These are phyloP conservation scores for Moesziomyces sp. DNA, from an alignment of 1,284 basidiomycete genomes.

Conservation along the genomic window DNA sequence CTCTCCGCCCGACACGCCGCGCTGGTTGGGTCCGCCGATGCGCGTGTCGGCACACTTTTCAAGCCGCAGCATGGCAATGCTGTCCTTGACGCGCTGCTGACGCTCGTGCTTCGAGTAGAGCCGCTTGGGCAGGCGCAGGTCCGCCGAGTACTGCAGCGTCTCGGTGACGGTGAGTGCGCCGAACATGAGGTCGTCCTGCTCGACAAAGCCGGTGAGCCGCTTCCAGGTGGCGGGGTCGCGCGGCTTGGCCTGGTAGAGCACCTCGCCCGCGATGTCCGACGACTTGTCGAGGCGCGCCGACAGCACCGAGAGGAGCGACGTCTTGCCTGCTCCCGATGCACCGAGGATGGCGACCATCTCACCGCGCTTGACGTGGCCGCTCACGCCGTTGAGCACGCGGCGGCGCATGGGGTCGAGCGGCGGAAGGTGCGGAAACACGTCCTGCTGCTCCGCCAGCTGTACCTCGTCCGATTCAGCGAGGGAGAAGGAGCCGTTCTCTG, in stretches of 20 bases:
- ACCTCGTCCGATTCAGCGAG: conserved; percentile 6
- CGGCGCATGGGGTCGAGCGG: conserved; percentile 37
- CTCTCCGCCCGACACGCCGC: conserved; percentile 57
- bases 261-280: conserved; percentile 44
- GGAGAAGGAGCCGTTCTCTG: conserved; percentile 19
- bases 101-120: conserved; percentile 44
- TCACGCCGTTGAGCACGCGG: conserved; percentile 46
- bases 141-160: conserved; percentile 51
- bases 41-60: conserved; percentile 47
- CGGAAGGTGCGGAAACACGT: conserved; percentile 35
- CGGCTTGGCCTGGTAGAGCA: conserved; percentile 39
- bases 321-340: conserved; percentile 56
- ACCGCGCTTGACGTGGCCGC: conserved; percentile 45
- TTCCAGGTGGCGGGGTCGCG: conserved; percentile 55
- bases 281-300: conserved; percentile 46
- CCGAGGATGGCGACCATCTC: conserved; percentile 56
- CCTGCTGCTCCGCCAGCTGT: conserved; percentile 24
- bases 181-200: conserved; percentile 58
- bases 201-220: conserved; percentile 53
- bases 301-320: conserved; percentile 54
- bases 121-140: conserved; percentile 38
- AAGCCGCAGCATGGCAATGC: conserved; percentile 50
- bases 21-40: conserved; percentile 46
- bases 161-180: conserved; percentile 52
- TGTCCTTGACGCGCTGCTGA: conserved; percentile 47